A percentile compares a stretch with the other conserved stretches of the same genome.
Conservation (phyloP, 441 rosid species). For the Pelargonium hybrid region DNA sequence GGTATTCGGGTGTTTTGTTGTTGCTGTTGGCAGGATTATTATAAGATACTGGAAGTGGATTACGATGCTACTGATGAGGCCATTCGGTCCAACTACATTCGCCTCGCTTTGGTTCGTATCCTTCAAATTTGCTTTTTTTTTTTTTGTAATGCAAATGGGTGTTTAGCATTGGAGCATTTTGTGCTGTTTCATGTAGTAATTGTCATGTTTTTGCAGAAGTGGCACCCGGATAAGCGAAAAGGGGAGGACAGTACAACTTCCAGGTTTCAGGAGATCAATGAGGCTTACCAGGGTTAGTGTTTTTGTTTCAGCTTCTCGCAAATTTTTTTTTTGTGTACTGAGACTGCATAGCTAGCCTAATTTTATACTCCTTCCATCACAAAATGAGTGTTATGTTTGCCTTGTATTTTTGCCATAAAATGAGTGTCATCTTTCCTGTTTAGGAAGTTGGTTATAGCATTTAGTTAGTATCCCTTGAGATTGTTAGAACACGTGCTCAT, state of each 20-base stretch:
- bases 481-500: no score
- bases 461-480: no score
- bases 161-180: not conserved
- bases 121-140: not conserved
- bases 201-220: conserved; percentile 41
- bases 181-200: not conserved
- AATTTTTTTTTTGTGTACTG: no score
- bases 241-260: conserved; percentile 50
- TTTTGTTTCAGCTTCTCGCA: not conserved
- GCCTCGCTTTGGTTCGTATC: conserved; percentile 65
- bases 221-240: conserved; percentile 91
- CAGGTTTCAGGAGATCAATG: conserved; percentile 88
- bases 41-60: conserved; percentile 69
- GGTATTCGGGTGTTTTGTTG: not conserved
- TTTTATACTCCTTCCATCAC: no score
- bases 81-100: conserved; percentile 80
- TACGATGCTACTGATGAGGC: conserved; percentile 72
- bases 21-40: conserved; percentile 55
- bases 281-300: conserved; percentile 71
- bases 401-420: no score
- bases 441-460: no score
- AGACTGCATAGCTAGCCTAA: no score
- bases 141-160: not conserved
- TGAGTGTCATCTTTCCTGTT: no score
- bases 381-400: no score